phyloP scores from a whole-genome alignment of 1,139 yeast species.

The Yarrowia galli region DNA sequence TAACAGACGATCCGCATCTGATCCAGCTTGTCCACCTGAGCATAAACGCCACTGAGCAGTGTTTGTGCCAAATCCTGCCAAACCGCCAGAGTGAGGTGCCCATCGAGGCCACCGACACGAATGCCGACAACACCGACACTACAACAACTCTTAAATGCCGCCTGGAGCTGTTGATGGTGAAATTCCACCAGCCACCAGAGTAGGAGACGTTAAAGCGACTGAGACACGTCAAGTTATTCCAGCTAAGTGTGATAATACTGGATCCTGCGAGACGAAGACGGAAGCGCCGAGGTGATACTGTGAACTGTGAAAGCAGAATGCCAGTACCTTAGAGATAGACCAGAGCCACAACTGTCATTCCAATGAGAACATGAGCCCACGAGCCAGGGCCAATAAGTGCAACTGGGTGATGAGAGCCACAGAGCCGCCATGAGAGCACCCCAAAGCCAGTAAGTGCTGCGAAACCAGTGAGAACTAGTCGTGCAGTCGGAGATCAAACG shows the following conservation, averaged over 20 bases:
- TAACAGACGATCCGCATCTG: neutral
- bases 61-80: neutral
- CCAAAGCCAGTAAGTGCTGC: neutral
- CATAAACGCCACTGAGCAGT: neutral
- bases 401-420: neutral
- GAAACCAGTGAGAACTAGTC: neutral
- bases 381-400: neutral
- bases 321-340: neutral
- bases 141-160: neutral
- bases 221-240: constrained; percentile 1
- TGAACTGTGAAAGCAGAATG: neutral
- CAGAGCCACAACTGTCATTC: neutral
- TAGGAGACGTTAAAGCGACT: neutral
- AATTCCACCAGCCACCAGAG: neutral
- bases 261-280: neutral
- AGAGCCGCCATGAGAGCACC: neutral
- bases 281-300: neutral
- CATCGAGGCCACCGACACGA: neutral
- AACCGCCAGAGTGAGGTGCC: neutral
- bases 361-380: neutral
- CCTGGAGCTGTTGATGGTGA: neutral
- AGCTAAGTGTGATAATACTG: neutral
- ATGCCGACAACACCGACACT: neutral
- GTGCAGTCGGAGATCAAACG: neutral
- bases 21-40: neutral